Conservation (phyloP, 1,284 basidiomycete species). For the Dichomitus squalens region DNA sequence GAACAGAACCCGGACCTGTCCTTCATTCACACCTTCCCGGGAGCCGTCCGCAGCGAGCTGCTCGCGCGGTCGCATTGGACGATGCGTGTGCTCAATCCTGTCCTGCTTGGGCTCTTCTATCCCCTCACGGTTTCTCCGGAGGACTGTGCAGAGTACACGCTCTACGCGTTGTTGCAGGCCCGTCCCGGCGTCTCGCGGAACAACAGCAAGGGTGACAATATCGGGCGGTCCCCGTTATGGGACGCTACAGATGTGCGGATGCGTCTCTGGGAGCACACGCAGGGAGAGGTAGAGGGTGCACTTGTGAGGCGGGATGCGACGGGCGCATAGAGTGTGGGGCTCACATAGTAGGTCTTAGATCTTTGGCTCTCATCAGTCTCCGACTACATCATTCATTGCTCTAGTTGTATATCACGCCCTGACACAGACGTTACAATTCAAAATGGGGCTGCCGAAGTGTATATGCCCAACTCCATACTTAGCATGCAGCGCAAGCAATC, state of each 20-base stretch:
- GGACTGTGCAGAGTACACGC: constrained; percentile 47
- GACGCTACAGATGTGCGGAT: constrained; percentile 42
- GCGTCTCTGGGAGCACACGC: constrained; percentile 53
- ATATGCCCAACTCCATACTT: too few relatives aligned
- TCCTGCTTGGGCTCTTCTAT: constrained; percentile 31
- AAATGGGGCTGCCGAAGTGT: too few relatives aligned
- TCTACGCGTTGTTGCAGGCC: constrained; percentile 39
- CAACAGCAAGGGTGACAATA: constrained; percentile 41
- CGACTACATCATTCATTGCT: too few relatives aligned
- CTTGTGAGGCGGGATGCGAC: neutral
- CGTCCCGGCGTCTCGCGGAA: constrained; percentile 38
- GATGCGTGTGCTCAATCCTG: constrained; percentile 29
- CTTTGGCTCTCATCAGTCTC: too few relatives aligned
- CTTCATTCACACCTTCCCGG: constrained; percentile 38
- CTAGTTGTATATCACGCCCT: too few relatives aligned
- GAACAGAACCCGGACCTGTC: constrained; percentile 34
- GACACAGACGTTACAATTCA: too few relatives aligned
- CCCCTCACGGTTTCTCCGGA: constrained; percentile 37
- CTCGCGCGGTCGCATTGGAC: constrained; percentile 29
- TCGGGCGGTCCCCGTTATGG: constrained; percentile 41
- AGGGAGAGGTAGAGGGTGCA: constrained; percentile 31
- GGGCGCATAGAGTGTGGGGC: too few relatives aligned
- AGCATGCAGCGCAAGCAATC: too few relatives aligned
- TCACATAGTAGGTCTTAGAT: too few relatives aligned
- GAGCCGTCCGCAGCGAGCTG: constrained; percentile 34